Conservation (phyloP, 371 early-diverging fungal genomes). For the Cokeromyces recurvatus region DNA sequence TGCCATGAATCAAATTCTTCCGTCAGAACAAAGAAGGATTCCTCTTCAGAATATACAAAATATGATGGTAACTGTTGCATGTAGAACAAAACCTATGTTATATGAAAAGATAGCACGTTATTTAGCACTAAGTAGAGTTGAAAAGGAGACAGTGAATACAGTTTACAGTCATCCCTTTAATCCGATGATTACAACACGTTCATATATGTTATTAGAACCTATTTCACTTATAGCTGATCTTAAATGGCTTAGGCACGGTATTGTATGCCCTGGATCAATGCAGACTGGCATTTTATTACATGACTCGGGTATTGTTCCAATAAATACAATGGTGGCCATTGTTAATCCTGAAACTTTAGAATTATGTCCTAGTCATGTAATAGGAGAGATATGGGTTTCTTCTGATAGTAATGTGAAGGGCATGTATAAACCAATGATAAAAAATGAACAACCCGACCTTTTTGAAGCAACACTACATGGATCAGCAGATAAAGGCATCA, state of each 20-base stretch:
- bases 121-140: slow-evolving; percentile 56
- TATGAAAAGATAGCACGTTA: slow-evolving; percentile 36
- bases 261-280: slow-evolving; percentile 48
- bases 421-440: slow-evolving; percentile 28
- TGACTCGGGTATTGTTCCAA: slow-evolving; percentile 72
- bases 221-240: slow-evolving; percentile 58
- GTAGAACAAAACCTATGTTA: slow-evolving; percentile 54
- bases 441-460: slow-evolving; percentile 6
- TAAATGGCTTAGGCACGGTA: slow-evolving; percentile 58
- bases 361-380: slow-evolving; percentile 58
- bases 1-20: slow-evolving; percentile 47
- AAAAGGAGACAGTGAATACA: slow-evolving; percentile 56
- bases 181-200: slow-evolving; percentile 72
- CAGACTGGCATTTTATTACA: slow-evolving; percentile 59
- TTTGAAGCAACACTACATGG: slow-evolving; percentile 51
- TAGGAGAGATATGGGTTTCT: slow-evolving; percentile 86
- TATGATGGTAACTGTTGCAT: slow-evolving; percentile 65
- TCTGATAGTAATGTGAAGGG: slow-evolving; percentile 56
- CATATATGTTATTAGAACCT: slow-evolving; percentile 67
- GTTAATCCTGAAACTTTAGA: slow-evolving; percentile 65
- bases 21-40: slow-evolving; percentile 32
- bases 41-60: slow-evolving; percentile 59
- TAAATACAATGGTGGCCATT: slow-evolving; percentile 78
- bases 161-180: slow-evolving; percentile 69
- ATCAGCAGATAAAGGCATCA: slow-evolving; percentile 50